phyloP scores from a whole-genome alignment of 164 flowering plant species.

The Aristolochia californica region DNA sequence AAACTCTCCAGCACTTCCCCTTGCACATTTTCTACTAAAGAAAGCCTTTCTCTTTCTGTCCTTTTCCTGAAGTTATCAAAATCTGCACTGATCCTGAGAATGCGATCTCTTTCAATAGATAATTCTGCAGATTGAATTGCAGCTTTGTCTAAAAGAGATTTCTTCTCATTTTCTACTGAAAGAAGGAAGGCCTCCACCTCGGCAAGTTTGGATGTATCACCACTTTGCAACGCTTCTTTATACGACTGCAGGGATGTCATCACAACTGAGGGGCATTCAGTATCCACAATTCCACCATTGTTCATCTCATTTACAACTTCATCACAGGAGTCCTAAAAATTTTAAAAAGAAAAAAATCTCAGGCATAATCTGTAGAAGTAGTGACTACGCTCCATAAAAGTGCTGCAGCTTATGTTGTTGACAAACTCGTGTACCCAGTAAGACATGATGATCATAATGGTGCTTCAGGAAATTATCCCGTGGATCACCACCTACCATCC shows the following conservation, averaged over 20 bases:
- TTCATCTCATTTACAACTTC: constrained; percentile 30
- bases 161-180: constrained; percentile 67
- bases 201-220: constrained; percentile 47
- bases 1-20: constrained; percentile 81
- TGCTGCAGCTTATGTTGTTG: too few relatives aligned
- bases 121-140: constrained; percentile 45
- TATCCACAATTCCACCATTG: constrained; percentile 26
- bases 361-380: too few relatives aligned
- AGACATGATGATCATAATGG: too few relatives aligned
- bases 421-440: too few relatives aligned
- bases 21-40: constrained; percentile 62
- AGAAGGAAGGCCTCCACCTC: constrained; percentile 51
- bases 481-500: too few relatives aligned
- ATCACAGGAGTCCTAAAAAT: constrained; percentile 45
- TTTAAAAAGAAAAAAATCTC: neutral
- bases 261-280: constrained; percentile 38
- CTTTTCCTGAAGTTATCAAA: constrained; percentile 92
- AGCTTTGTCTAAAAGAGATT: constrained; percentile 39
- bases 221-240: constrained; percentile 60
- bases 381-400: too few relatives aligned
- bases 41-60: constrained; percentile 77
- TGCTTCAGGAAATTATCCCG: too few relatives aligned
- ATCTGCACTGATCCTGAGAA: constrained; percentile 83
- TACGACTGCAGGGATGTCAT: constrained; percentile 41
- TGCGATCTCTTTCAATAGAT: constrained; percentile 41